Base-by-base conservation (phyloP, 805 yeast genomes). In the Yamadazyma scolyti region DNA sequence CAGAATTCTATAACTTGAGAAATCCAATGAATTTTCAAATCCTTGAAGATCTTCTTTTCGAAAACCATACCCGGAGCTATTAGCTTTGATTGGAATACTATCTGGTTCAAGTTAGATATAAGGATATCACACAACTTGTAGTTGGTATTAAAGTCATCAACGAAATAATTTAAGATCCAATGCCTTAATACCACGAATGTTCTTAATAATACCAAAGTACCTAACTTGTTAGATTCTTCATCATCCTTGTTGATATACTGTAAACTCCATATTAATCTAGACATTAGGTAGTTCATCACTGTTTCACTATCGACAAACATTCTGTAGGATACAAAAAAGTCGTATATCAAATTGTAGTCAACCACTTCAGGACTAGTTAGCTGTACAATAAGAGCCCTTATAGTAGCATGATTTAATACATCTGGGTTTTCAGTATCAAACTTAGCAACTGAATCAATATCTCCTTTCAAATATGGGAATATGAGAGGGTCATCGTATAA, bases 151-250 rank as follows among this genome's bases (percentile, higher is more conserved):
- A 66, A 93, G 55, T 93, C 97, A 50, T 85, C 90, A 24, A 77
- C 70, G 47, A 87, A 93, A 54, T 85, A 89, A 55, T 89, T 90
- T 37, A 85, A 58, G 12, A 90, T 54, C 95, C 97, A 90, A 60
- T 86, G 95, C 48, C 97, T 74, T 25, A 93, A 46, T 17, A 83
- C 79, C 16, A 86, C 96, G 61, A 89, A 90, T 0, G 95, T 81
- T 46, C 97, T 69, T 21, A 89, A 71, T 9, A 85, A 63, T 2
- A 82, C 79, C 26, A 82, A 64, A 37, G 79, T 73, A 1, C 94
- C 95, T 3, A 71, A 49, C 37, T 67, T 50, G 6, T 42, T 39
- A 16, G 53, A 48, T 16, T 51, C 46, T 15, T 40, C 38, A 16
- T 44, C 37, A 3, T 58, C 50, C 31, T 52, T 54, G 31, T 51